Conservation (phyloP, 257 asterid species). For the Solanum peruvianum region DNA sequence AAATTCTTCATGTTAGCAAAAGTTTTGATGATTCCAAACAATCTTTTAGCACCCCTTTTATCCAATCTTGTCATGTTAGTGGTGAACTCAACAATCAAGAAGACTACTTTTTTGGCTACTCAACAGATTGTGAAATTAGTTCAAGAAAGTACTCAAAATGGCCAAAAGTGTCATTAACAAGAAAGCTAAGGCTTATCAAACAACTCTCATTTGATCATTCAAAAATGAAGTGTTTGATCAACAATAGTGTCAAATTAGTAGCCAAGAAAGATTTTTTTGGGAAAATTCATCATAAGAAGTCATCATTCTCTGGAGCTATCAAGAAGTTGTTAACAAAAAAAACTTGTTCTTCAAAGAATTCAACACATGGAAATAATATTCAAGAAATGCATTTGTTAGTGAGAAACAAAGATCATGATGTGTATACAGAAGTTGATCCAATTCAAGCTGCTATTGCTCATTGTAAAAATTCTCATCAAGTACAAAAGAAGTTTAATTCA, state of each 20-base stretch:
- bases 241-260: background rate
- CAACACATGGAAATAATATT: conserved; percentile 13
- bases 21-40: conserved; percentile 2
- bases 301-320: conserved; percentile 72
- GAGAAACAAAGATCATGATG: conserved; percentile 30
- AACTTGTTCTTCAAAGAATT: conserved; percentile 14
- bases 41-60: conserved; percentile 40
- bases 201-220: conserved; percentile 24
- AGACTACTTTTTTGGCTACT: conserved; percentile 18
- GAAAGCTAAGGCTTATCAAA: conserved; percentile 31
- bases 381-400: conserved; percentile 18
- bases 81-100: conserved; percentile 33
- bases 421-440: conserved; percentile 40
- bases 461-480: conserved; percentile 60
- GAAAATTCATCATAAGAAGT: conserved; percentile 47
- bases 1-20: background rate
- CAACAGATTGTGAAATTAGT: background rate
- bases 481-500: conserved; percentile 2
- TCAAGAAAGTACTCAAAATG: background rate
- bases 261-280: conserved; percentile 25
- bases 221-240: conserved; percentile 48
- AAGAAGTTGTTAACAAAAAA: conserved; percentile 34
- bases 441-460: conserved; percentile 88
- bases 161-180: conserved; percentile 35
- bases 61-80: conserved; percentile 56